Evolutionary conservation across 495 filamentous ascomycete species (phyloP).

Genomic region (Penicillium alfredii): DNA sequence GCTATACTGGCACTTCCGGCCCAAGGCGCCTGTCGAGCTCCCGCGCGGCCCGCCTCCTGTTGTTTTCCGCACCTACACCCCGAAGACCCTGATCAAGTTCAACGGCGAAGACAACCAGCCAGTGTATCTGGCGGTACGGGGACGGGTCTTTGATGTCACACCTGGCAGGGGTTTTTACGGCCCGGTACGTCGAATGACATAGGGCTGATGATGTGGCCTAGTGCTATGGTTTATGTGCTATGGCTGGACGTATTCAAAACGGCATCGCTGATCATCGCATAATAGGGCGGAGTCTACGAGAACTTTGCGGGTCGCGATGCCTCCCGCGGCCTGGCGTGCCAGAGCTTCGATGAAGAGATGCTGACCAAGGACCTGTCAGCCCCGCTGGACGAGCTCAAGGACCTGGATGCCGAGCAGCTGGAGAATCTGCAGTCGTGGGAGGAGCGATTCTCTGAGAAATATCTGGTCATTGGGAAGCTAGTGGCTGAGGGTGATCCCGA

Average conservation of each 20-base stretch:
- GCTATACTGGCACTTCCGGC: slow-evolving; percentile 62
- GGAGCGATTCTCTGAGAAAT: slow-evolving; percentile 88
- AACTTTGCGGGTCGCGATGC: slow-evolving; percentile 96
- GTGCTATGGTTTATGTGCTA: too few relatives aligned
- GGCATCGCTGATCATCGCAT: not conserved
- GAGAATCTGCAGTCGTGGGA: slow-evolving; percentile 87
- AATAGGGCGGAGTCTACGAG: slow-evolving; percentile 73
- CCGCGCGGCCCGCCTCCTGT: slow-evolving; percentile 64
- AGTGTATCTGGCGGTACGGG: slow-evolving; percentile 80
- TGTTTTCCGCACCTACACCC: slow-evolving; percentile 90
- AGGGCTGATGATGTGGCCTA: slow-evolving; percentile 7
- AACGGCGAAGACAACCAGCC: slow-evolving; percentile 70
- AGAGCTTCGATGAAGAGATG: slow-evolving; percentile 96
- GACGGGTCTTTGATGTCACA: slow-evolving; percentile 81
- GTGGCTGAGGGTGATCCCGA: slow-evolving; percentile 64
- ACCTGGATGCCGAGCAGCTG: slow-evolving; percentile 68
- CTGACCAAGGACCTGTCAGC: slow-evolving; percentile 85
- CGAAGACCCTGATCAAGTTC: slow-evolving; percentile 76
- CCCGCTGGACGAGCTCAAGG: slow-evolving; percentile 75
- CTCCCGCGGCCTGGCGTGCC: slow-evolving; percentile 80
- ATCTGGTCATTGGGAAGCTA: slow-evolving; percentile 86
- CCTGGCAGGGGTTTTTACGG: slow-evolving; percentile 88
- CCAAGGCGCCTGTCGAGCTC: slow-evolving; percentile 52
- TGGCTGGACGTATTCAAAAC: too few relatives aligned
- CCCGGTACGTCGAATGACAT: slow-evolving; percentile 43